These are phyloP conservation scores for Aspergillus jensenii DNA, from an alignment of 2,329 filamentous ascomycete species.

Conservation along the genomic window DNA sequence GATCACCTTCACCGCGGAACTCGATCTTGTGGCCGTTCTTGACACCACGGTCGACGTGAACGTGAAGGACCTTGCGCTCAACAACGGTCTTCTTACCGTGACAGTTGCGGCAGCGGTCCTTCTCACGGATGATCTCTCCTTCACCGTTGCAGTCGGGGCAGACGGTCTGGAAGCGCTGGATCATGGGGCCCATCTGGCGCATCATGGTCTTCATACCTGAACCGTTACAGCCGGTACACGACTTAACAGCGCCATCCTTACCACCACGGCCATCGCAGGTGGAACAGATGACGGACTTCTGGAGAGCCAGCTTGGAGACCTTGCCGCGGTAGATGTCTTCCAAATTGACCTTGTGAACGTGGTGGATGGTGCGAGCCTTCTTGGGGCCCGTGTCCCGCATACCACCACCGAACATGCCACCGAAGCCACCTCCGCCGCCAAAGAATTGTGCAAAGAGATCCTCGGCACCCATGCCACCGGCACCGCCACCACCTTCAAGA, in stretches of 20 bases:
- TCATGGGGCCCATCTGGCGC: conserved; percentile 99
- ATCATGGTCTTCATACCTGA: conserved; percentile 99
- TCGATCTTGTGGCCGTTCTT: conserved; percentile 93
- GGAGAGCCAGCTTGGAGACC: conserved; percentile 92
- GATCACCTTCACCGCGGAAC: conserved; percentile 95
- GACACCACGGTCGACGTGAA: conserved; percentile 94
- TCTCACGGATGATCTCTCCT: conserved; percentile 93
- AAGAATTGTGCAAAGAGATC: conserved; percentile 98
- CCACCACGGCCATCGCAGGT: conserved; percentile 93
- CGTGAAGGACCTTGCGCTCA: conserved; percentile 96
- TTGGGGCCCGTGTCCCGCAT: conserved; percentile 79
- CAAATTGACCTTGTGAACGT: conserved; percentile 96
- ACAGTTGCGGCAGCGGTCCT: conserved; percentile 96
- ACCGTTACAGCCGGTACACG: conserved; percentile 86
- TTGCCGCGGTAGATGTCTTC: conserved; percentile 99
- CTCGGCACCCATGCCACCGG: conserved; percentile 88
- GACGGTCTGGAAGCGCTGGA: conserved; percentile 98
- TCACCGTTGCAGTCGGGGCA: conserved; percentile 98
- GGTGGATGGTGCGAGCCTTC: conserved; percentile 94
- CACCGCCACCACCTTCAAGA: conserved; percentile 79
- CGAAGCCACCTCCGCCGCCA: conserved; percentile 70
- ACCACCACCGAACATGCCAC: conserved; percentile 75
- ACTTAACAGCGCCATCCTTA: conserved; percentile 96
- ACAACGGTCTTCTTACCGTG: conserved; percentile 96
- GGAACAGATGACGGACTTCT: conserved; percentile 95